phyloP scores from a whole-genome alignment of 768 basidiomycete species.

The Heimioporus sp. region DNA sequence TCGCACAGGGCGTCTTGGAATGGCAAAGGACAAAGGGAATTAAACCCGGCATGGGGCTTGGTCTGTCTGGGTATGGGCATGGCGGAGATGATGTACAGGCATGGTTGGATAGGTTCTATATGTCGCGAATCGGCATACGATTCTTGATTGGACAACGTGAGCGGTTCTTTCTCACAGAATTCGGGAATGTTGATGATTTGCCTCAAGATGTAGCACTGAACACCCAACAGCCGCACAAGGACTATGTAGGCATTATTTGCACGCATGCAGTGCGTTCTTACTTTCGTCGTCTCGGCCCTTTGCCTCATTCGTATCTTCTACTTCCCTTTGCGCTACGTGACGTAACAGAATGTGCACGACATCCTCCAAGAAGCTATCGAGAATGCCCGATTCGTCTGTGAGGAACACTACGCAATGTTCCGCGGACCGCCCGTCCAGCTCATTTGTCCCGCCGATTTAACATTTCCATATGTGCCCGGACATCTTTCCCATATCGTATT shows the following conservation, averaged over 20 bases:
- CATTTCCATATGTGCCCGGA: constrained; percentile 93
- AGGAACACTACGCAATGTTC: constrained; percentile 96
- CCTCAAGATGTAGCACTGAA: constrained; percentile 89
- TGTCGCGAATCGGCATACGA: constrained; percentile 93
- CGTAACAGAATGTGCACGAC: constrained; percentile 83
- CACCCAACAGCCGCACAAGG: constrained; percentile 81
- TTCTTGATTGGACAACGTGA: constrained; percentile 95
- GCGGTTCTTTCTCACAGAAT: constrained; percentile 23
- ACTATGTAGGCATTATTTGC: constrained; percentile 98
- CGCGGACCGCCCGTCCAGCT: constrained; percentile 95
- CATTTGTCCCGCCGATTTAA: constrained; percentile 83
- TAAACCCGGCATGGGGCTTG: constrained; percentile 27
- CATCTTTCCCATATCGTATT: constrained; percentile 97
- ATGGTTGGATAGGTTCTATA: constrained; percentile 96
- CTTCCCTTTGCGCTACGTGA: neutral
- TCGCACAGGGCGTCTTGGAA: constrained; percentile 94
- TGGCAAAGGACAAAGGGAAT: constrained; percentile 71
- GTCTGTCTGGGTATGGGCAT: constrained; percentile 40
- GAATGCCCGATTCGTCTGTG: constrained; percentile 92
- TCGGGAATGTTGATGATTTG: constrained; percentile 1
- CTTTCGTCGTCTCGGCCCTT: neutral
- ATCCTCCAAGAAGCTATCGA: constrained; percentile 99
- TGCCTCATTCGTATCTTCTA: neutral
- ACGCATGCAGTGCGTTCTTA: constrained; percentile 69
- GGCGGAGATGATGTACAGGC: constrained; percentile 89